Evolutionary conservation across 257 asterid genomes (phyloP).

Genomic region (Nicotiana undulata): DNA sequence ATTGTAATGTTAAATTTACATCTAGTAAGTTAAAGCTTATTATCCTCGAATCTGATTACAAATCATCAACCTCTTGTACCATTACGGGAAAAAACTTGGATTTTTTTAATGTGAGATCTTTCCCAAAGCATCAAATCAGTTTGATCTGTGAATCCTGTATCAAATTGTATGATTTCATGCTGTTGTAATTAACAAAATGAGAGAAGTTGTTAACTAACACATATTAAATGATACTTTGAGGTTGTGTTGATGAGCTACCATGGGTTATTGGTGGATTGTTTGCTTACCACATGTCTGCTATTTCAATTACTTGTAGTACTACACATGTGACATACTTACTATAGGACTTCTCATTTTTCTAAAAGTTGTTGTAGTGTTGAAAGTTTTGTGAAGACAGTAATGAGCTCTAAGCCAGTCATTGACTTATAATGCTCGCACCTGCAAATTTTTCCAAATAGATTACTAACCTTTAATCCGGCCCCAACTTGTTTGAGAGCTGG

Average conservation of each 20-base stretch:
- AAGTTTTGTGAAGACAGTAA: not conserved
- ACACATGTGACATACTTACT: not conserved
- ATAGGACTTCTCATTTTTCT: not conserved
- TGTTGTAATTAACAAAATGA: not conserved
- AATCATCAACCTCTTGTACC: not conserved
- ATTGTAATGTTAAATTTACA: not conserved
- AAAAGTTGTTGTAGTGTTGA: not conserved
- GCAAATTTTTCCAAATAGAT: not conserved
- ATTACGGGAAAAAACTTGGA: not conserved
- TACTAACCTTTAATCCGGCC: not conserved
- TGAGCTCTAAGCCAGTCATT: not conserved
- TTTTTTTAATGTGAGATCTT: not conserved
- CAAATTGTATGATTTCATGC: too few relatives aligned
- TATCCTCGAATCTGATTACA: not conserved
- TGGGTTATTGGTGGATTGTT: not conserved
- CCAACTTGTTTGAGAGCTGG: too few relatives aligned
- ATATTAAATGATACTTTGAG: not conserved
- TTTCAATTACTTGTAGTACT: not conserved
- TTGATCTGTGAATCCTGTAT: too few relatives aligned
- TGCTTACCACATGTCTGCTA: not conserved
- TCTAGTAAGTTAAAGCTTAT: not conserved
- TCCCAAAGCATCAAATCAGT: too few relatives aligned
- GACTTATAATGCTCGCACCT: not conserved
- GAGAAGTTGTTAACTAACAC: not conserved
- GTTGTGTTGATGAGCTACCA: slow-evolving; percentile 4